Base-by-base conservation (phyloP, 2,329 filamentous ascomycete genomes). In the Colletotrichum caudatum region DNA sequence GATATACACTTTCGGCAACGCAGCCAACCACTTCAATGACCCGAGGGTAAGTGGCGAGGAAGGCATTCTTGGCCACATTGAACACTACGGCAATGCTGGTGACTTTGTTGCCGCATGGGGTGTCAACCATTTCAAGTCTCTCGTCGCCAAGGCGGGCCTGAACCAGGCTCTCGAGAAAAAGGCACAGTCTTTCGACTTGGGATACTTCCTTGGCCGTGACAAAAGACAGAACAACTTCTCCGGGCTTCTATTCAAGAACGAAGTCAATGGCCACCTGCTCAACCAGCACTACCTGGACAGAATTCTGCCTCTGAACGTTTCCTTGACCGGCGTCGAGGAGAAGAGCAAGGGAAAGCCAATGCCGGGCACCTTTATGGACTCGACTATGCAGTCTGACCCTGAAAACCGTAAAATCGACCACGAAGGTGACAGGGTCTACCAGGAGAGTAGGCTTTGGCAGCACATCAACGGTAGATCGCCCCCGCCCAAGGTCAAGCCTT, bases 1-100 rank as follows among this genome's bases (percentile, higher is more conserved):
- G 79, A 88, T 95, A 2, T 92, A 91, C 79, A 95, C 93, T 0
- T 95, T 95, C 78, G 93, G 92, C 37, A 92, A 89, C 69, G 93
- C 92, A 0, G 91, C 93, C 0, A 94, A 94, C 76, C 92, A 95
- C 79, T 95, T 94, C 83, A 94, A 94, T 79, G 94, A 94, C 74
- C 93, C 93, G 35, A 23, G 53, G 23, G 8, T 20, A 4, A 39
- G 53, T 1, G 79, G 83, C 11, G 80, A 84, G 6, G 83, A 84
- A 72, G 81, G 84, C 51, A 87, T 88, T 3, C 3, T 95, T 63
- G 85, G 87, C 7, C 87, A 94, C 74, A 91, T 96, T 50, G 93
- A 96, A 80, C 93, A 96, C 80, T 96, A 95, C 76, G 91, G 91
- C 3, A 92, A 95, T 77, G 87, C 86, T 11, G 87, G 85, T 20